Conservation (phyloP, 768 basidiomycete genomes). For the Termitomyces sp. region DNA sequence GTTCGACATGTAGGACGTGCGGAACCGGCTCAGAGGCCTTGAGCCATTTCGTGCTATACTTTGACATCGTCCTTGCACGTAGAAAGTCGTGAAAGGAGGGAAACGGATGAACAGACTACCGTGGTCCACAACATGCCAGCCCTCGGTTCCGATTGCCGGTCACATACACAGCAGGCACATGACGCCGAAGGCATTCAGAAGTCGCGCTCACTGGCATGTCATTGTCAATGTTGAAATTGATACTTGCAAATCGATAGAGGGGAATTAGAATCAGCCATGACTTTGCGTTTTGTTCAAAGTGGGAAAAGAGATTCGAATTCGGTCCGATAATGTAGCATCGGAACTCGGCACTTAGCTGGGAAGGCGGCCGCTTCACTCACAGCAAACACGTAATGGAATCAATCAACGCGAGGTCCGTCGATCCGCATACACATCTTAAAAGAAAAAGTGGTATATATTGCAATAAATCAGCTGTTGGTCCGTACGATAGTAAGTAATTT, state of each 20-base stretch:
- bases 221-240: too few relatives aligned
- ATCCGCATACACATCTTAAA: background rate
- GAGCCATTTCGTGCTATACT: slow-evolving; percentile 35
- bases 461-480: slow-evolving; percentile 7
- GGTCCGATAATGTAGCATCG: background rate
- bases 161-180: background rate
- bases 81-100: background rate
- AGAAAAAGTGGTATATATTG: slow-evolving; percentile 10
- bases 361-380: too few relatives aligned
- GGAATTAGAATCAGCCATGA: background rate
- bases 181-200: background rate
- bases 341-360: too few relatives aligned
- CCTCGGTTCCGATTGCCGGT: background rate
- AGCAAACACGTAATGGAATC: too few relatives aligned
- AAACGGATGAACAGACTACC: background rate
- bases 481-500: slow-evolving; percentile 5
- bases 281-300: background rate
- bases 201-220: background rate
- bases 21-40: slow-evolving; percentile 47
- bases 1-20: slow-evolving; percentile 45
- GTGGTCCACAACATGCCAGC: background rate
- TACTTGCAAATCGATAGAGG: background rate
- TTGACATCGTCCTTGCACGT: slow-evolving; percentile 9
- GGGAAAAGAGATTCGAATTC: too few relatives aligned
- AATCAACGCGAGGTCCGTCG: too few relatives aligned